phyloP scores from a whole-genome alignment of 768 basidiomycete genomes.

The Kwoniella shandongensis region DNA sequence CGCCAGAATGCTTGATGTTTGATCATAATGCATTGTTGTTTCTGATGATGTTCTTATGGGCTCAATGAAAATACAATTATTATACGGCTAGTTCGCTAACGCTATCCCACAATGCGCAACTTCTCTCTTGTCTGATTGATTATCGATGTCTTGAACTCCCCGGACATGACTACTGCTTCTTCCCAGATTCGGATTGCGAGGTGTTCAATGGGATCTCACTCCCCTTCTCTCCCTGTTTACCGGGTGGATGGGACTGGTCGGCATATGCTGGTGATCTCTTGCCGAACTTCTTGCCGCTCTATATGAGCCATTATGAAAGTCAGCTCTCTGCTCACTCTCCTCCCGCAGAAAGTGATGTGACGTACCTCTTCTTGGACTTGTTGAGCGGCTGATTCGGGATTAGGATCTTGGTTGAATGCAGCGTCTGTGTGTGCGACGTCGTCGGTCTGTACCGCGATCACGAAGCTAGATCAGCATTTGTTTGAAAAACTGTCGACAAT shows the following conservation, averaged over 20 bases:
- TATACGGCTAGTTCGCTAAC: too few relatives aligned
- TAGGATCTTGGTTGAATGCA: conserved; percentile 45
- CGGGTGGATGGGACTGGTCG: conserved; percentile 31
- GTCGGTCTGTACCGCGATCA: conserved; percentile 35
- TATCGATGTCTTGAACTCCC: neutral
- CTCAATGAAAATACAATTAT: conserved; percentile 7
- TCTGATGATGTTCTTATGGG: conserved; percentile 1
- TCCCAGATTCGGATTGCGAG: conserved; percentile 11
- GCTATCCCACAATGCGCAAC: too few relatives aligned
- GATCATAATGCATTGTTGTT: neutral
- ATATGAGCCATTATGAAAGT: neutral
- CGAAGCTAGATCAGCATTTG: conserved; percentile 8
- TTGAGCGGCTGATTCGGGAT: conserved; percentile 43
- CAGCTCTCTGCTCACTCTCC: neutral
- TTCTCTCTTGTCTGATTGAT: too few relatives aligned
- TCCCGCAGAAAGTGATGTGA: conserved; percentile 1
- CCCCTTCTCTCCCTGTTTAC: conserved; percentile 33
- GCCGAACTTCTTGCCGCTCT: conserved; percentile 51
- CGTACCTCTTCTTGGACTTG: conserved; percentile 50
- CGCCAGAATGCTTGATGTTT: too few relatives aligned
- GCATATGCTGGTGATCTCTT: conserved; percentile 33
- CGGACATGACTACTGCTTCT: neutral
- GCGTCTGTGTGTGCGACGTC: conserved; percentile 52
- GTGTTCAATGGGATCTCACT: conserved; percentile 38
- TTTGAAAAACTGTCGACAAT: neutral